A percentile compares a stretch with the other conserved stretches of the same genome.
Conservation (phyloP, 176 grass and related monocot species). For the Cocos nucifera region DNA sequence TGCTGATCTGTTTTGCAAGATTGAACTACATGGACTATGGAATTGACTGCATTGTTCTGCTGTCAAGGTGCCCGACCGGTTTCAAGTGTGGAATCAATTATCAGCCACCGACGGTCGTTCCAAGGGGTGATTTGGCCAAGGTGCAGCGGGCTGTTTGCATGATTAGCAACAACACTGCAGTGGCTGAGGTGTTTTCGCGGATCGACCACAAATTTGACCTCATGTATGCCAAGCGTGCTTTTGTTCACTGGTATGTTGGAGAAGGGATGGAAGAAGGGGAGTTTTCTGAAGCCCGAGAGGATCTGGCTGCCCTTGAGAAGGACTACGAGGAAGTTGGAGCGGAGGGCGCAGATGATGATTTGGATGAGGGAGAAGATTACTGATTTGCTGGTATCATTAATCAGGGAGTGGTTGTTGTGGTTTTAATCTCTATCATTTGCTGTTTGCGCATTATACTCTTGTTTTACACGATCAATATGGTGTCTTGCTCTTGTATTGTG, state of each 20-base stretch:
- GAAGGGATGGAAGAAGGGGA: slow-evolving; percentile 94
- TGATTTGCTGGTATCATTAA: slow-evolving; percentile 16
- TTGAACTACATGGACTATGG: neutral
- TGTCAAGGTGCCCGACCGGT: slow-evolving; percentile 72
- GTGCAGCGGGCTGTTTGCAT: slow-evolving; percentile 90
- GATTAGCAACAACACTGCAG: slow-evolving; percentile 95
- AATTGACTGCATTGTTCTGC: slow-evolving; percentile 5
- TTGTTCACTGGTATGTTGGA: slow-evolving; percentile 89
- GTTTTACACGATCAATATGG: no score
- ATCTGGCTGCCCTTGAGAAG: slow-evolving; percentile 83
- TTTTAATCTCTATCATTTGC: no score
- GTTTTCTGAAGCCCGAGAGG: slow-evolving; percentile 83
- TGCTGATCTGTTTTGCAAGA: neutral
- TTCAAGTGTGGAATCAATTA: slow-evolving; percentile 98
- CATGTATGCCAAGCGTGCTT: slow-evolving; percentile 79
- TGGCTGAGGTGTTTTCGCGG: slow-evolving; percentile 74
- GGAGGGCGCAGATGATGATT: slow-evolving; percentile 66
- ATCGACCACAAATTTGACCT: slow-evolving; percentile 94
- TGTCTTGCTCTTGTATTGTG: no score
- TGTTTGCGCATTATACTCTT: no score
- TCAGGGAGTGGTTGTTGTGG: no score
- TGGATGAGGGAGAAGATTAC: slow-evolving; percentile 59
- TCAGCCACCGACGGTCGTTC: slow-evolving; percentile 82
- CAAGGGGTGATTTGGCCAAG: slow-evolving; percentile 79
- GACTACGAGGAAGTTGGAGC: slow-evolving; percentile 81